These are phyloP conservation scores for Boletus coffeatus DNA, from an alignment of 1,284 basidiomycete species.

Conservation along the genomic window DNA sequence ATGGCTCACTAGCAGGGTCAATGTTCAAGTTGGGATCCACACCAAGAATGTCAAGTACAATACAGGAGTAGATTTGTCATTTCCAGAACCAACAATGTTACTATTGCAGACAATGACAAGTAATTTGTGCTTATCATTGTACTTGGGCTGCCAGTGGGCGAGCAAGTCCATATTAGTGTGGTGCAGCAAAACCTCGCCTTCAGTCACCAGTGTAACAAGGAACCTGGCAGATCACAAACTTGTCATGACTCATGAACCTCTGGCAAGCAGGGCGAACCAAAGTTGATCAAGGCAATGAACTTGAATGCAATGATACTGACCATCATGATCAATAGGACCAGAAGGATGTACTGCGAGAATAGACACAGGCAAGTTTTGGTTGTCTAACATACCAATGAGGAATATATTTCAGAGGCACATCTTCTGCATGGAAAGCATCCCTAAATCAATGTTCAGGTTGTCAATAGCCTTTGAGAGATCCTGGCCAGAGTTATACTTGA, in stretches of 20 bases:
- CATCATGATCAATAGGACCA: neutral
- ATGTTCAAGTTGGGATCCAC: conserved; percentile 73
- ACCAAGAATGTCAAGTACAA: conserved; percentile 95
- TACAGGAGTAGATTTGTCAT: conserved; percentile 86
- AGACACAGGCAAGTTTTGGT: neutral
- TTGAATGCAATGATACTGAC: neutral
- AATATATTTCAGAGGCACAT: neutral
- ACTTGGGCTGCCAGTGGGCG: conserved; percentile 35
- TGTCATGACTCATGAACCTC: neutral
- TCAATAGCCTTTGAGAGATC: conserved; percentile 55
- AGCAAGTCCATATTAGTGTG: conserved; percentile 73
- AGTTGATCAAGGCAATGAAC: neutral
- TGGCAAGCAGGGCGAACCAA: neutral
- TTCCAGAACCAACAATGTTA: conserved; percentile 96
- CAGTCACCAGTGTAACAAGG: neutral
- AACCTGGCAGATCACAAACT: neutral
- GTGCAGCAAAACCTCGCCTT: conserved; percentile 37
- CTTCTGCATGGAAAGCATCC: neutral
- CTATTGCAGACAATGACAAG: conserved; percentile 96
- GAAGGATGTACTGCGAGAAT: neutral
- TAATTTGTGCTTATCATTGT: conserved; percentile 55
- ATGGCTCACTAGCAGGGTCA: conserved; percentile 77
- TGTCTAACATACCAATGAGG: neutral
- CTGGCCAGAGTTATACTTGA: conserved; percentile 32
- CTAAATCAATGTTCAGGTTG: neutral